Base-by-base conservation (phyloP, 139 green algal species). In the Limnomonas spitsbergensis region DNA sequence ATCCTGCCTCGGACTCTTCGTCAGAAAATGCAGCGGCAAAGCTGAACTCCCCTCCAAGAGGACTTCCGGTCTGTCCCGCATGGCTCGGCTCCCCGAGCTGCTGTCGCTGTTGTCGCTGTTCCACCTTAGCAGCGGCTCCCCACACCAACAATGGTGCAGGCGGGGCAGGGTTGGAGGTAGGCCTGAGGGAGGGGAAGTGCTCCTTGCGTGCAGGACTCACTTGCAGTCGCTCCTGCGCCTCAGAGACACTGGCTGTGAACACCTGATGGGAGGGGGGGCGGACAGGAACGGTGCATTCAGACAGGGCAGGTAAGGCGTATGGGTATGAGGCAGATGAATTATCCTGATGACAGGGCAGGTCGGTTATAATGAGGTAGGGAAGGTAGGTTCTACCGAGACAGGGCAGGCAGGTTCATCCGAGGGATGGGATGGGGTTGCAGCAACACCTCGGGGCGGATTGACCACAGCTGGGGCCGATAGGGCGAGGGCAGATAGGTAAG, bases 1-100 rank as follows among this genome's bases (percentile, higher is more conserved):
- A n/a, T n/a, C n/a, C n/a, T n/a, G n/a, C n/a, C 2, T 40, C 36
- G 31, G 0, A 36, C 20, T 68, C 2, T 37, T 34, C 83, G 4
- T 88, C 84, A 39, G 84, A 88, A 53, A 91, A 91, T 1, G 83
- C 84, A 26, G 86, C 75, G 35, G 88, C 76, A 34, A 83, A 74
- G 7, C 35, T 74, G 36, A 74, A 74, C 68, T 74, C 68, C 4
- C 36, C 68, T 9, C 68, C 68, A 3, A 74, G 9, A 4, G 68
- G 35, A 32, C 4, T 42, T 42, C 7, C 7, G 26, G 31, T 4
- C 6, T 69, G 7, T 4, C 56, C 26, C 42, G 42, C 42, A 54
- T 9, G 7, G 6, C 7, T 6, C 42, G 42, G 7, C 42, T 54
- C 9, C 7, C 42, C 42, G 7, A 27, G 42, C 42, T 54, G 42